These are phyloP conservation scores for Eimeria acervulina DNA, from an alignment of 169 alveolate species.

Conservation along the genomic window DNA sequence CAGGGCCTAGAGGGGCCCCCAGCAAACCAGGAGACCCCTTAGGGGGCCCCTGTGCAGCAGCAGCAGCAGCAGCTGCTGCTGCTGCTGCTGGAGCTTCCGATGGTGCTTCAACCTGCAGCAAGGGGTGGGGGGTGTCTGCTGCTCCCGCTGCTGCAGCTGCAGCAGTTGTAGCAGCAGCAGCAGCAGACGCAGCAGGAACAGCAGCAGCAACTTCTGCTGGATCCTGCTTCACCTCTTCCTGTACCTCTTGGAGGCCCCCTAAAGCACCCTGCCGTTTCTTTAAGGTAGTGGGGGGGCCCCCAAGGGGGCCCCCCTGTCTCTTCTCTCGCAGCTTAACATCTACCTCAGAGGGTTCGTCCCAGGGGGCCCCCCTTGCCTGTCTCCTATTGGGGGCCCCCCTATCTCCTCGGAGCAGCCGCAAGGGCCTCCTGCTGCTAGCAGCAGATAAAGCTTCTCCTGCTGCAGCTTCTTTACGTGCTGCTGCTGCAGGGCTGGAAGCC, in stretches of 20 bases:
- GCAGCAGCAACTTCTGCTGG: neutral
- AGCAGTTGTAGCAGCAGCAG: neutral
- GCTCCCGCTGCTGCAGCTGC: neutral
- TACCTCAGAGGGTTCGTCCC: neutral
- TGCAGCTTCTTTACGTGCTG: neutral
- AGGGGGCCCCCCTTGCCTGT: constrained; percentile 19
- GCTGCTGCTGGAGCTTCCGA: constrained; percentile 14
- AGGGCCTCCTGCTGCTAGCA: neutral
- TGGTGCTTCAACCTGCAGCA: neutral
- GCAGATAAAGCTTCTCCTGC: neutral
- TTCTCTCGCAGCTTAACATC: neutral
- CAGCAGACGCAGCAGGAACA: neutral
- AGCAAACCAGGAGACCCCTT: neutral
- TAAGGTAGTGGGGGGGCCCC: constrained; percentile 1
- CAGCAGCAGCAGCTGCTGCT: no score
- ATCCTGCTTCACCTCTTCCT: neutral
- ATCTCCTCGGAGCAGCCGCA: neutral
- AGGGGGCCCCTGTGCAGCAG: constrained; percentile 55
- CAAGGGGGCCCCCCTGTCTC: neutral
- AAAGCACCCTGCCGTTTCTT: neutral
- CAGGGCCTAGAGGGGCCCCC: constrained; percentile 7
- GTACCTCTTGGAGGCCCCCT: constrained; percentile 12
- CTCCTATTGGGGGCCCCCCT: neutral
- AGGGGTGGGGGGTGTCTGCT: neutral
- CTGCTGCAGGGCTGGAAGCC: neutral